A percentile compares a stretch with the other conserved stretches of the same genome.
Conservation (phyloP, 441 rosid species). For the Corymbia calophylla region DNA sequence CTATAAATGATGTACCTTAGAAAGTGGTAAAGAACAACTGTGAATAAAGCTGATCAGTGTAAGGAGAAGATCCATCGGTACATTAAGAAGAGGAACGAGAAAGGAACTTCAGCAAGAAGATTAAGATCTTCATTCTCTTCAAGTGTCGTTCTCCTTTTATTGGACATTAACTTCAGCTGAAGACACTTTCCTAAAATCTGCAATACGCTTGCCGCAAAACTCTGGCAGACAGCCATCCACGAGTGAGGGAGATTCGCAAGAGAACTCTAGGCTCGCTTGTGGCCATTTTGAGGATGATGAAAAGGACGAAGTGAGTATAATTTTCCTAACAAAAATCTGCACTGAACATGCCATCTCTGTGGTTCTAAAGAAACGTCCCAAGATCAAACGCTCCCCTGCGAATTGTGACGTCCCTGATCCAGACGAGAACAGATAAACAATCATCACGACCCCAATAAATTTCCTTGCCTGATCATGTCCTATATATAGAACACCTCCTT, state of each 20-base stretch:
- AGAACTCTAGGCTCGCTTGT: slow-evolving; percentile 32
- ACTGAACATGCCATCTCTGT: too few species aligned
- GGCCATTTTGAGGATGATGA: slow-evolving; percentile 64
- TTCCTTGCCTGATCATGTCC: too few species aligned
- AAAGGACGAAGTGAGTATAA: slow-evolving; percentile 29
- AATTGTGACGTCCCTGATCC: too few species aligned
- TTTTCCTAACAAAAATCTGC: neutral
- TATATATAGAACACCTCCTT: too few species aligned
- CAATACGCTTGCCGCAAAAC: slow-evolving; percentile 98
- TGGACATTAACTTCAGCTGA: neutral
- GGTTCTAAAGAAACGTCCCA: too few species aligned
- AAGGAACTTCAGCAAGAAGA: slow-evolving; percentile 97
- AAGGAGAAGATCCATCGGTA: slow-evolving; percentile 90
- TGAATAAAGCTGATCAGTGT: slow-evolving; percentile 39
- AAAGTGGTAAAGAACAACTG: too few species aligned
- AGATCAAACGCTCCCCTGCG: too few species aligned
- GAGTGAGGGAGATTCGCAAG: slow-evolving; percentile 97
- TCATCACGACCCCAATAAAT: too few species aligned
- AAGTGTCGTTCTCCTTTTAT: neutral
- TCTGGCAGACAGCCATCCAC: slow-evolving; percentile 85
- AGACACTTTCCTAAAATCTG: neutral
- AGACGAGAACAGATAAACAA: too few species aligned
- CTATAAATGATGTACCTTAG: too few species aligned
- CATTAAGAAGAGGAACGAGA: slow-evolving; percentile 85
- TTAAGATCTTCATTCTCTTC: slow-evolving; percentile 38